These are phyloP conservation scores for Xylariomycetidae sp. DNA, from an alignment of 2,329 filamentous ascomycete genomes.

Conservation along the genomic window DNA sequence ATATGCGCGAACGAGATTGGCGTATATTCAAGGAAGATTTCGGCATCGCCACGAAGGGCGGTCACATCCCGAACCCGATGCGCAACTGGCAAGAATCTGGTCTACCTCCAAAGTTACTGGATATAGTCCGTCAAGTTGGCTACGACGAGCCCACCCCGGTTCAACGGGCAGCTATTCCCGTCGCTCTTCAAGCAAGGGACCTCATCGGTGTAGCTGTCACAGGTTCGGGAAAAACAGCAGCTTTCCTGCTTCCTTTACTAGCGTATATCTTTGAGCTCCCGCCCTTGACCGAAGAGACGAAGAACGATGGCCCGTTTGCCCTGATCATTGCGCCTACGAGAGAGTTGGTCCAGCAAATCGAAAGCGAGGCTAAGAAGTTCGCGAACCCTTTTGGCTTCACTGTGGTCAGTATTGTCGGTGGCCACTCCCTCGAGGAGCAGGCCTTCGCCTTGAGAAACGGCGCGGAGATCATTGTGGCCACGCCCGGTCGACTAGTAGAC, in stretches of 20 bases:
- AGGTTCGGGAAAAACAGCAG: conserved; percentile 96
- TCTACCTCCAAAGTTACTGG: conserved; percentile 69
- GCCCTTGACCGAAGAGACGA: conserved; percentile 74
- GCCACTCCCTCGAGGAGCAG: conserved; percentile 91
- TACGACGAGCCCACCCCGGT: conserved; percentile 90
- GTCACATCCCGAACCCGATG: conserved; percentile 91
- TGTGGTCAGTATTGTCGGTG: conserved; percentile 96
- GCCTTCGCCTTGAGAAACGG: conserved; percentile 84
- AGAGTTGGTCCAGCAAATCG: conserved; percentile 96
- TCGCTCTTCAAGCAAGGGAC: conserved; percentile 85
- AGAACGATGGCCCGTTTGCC: conserved; percentile 94
- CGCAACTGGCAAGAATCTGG: conserved; percentile 84
- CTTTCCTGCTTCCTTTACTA: conserved; percentile 85
- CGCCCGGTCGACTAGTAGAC: conserved; percentile 91
- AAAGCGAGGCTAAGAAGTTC: conserved; percentile 89
- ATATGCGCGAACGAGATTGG: conserved; percentile 98
- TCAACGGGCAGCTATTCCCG: conserved; percentile 90
- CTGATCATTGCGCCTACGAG: conserved; percentile 94
- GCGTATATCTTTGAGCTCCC: conserved; percentile 93
- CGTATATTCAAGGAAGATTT: conserved; percentile 99
- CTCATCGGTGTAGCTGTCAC: conserved; percentile 98
- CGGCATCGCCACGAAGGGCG: conserved; percentile 91
- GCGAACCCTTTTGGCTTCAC: conserved; percentile 85
- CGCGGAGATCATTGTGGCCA: conserved; percentile 97
- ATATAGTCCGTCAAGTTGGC: conserved; percentile 77